Evolutionary conservation across 441 rosid species (phyloP).

Genomic region (Daphne laureola): DNA sequence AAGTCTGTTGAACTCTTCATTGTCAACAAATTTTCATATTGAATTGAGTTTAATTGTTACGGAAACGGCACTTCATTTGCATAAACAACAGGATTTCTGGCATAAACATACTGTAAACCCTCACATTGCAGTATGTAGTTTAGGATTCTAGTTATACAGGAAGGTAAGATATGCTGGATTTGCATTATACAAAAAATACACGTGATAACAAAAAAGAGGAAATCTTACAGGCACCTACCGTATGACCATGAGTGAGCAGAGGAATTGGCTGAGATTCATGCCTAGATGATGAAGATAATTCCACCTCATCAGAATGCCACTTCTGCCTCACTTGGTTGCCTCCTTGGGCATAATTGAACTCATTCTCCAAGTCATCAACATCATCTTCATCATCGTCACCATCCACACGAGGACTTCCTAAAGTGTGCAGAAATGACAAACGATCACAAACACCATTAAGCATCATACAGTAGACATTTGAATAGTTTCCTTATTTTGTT

Average conservation of each 20-base stretch:
- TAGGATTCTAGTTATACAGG: too few relatives aligned
- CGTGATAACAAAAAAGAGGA: conserved; percentile 4
- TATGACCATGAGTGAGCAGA: conserved; percentile 80
- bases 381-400: conserved; percentile 98
- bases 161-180: too few relatives aligned
- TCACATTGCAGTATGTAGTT: too few relatives aligned
- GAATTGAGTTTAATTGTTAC: too few relatives aligned
- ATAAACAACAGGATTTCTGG: too few relatives aligned
- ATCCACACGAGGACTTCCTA: conserved; percentile 84
- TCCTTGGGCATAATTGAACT: conserved; percentile 67
- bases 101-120: too few relatives aligned
- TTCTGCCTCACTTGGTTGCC: conserved; percentile 49
- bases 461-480: too few relatives aligned
- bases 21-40: too few relatives aligned
- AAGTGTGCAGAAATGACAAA: conserved; percentile 12
- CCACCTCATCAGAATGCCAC: conserved; percentile 78
- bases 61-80: too few relatives aligned
- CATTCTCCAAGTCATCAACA: conserved; percentile 88
- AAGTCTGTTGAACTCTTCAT: too few relatives aligned
- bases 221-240: conserved; percentile 30
- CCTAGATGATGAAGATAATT: conserved; percentile 75
- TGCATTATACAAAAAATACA: conserved; percentile 2
- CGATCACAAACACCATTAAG: too few relatives aligned
- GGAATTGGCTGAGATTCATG: conserved; percentile 89
- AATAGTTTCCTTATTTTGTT: too few relatives aligned